These are phyloP conservation scores for Citrus hindsii DNA, from an alignment of 345 rosid genomes.

Conservation along the genomic window DNA sequence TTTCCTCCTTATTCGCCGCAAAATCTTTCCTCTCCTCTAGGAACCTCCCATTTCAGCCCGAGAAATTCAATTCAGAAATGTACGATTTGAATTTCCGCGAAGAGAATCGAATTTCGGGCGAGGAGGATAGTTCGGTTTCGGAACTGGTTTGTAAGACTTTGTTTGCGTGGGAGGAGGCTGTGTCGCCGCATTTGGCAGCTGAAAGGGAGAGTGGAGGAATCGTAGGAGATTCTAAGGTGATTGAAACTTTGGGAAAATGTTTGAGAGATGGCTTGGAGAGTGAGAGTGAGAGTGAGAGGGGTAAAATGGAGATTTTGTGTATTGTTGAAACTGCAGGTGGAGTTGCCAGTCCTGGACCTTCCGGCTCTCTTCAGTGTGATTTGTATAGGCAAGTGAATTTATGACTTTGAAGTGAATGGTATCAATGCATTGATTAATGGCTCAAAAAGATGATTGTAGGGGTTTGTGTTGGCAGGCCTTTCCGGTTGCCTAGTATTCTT, in stretches of 20 bases:
- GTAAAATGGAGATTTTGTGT: conserved; percentile 38
- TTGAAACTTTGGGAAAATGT: conserved; percentile 41
- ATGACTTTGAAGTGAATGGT: too few species aligned
- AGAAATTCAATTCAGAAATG: conserved; percentile 28
- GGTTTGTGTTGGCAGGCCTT: conserved; percentile 47
- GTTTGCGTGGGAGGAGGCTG: conserved; percentile 82
- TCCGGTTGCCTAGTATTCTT: conserved; percentile 85
- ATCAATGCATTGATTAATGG: too few species aligned
- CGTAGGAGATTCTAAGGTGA: conserved; percentile 40
- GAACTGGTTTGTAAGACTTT: conserved; percentile 65
- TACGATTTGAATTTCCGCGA: conserved; percentile 44
- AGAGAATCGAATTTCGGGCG: conserved; percentile 31
- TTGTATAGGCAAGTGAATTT: conserved; percentile 55
- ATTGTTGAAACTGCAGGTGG: conserved; percentile 96
- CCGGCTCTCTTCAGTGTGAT: conserved; percentile 90
- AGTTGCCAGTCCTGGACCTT: conserved; percentile 89
- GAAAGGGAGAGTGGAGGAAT: conserved; percentile 59
- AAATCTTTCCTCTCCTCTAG: conserved; percentile 20
- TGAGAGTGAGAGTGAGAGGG: conserved; percentile 24
- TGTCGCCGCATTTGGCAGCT: conserved; percentile 88
- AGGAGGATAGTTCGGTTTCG: conserved; percentile 22
- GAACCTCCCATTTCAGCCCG: not conserved
- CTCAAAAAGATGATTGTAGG: too few species aligned
- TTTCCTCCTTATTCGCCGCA: conserved; percentile 55
- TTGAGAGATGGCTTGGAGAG: conserved; percentile 39